Conservation (phyloP, 805 yeast species). For the Torulaspora franciscae region DNA sequence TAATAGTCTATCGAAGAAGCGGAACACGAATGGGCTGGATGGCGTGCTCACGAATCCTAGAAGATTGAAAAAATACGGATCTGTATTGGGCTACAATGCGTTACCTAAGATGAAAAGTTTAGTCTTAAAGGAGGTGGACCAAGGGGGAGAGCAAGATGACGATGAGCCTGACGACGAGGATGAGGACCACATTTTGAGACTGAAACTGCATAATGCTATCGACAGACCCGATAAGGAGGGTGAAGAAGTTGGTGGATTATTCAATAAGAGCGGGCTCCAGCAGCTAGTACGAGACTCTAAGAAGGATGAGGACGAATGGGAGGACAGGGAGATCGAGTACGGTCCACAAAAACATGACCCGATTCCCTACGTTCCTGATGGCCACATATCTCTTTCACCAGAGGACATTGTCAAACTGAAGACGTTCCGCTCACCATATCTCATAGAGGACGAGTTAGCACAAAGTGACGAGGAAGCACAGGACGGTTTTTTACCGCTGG, state of each 20-base stretch:
- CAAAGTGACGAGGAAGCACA: slow-evolving; percentile 25
- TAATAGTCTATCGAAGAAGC: slow-evolving; percentile 8
- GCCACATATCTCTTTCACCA: slow-evolving; percentile 39
- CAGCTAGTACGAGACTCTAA: slow-evolving; percentile 17
- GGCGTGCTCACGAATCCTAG: slow-evolving; percentile 24
- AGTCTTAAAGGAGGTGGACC: slow-evolving; percentile 28
- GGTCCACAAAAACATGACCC: slow-evolving; percentile 41
- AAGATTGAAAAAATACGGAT: slow-evolving; percentile 35
- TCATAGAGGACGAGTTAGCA: slow-evolving; percentile 11
- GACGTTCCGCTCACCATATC: slow-evolving; percentile 19
- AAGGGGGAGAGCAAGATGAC: slow-evolving; percentile 10
- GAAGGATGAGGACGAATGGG: slow-evolving; percentile 13
- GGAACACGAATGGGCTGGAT: slow-evolving; percentile 6
- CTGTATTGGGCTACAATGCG: slow-evolving; percentile 27
- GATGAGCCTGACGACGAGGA: slow-evolving; percentile 23
- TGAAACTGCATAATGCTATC: slow-evolving; percentile 34
- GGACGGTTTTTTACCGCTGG: slow-evolving; percentile 12
- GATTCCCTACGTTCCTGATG: slow-evolving; percentile 43
- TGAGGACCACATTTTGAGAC: slow-evolving; percentile 10
- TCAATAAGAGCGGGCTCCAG: slow-evolving; percentile 15
- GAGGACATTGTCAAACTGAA: slow-evolving; percentile 31
- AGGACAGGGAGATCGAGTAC: slow-evolving; percentile 39
- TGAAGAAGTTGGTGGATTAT: slow-evolving; percentile 13
- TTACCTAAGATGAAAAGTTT: slow-evolving; percentile 28
- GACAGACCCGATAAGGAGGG: slow-evolving; percentile 29